Base-by-base conservation (phyloP, 2,329 filamentous ascomycete genomes). In the Verticillium isaacii region DNA sequence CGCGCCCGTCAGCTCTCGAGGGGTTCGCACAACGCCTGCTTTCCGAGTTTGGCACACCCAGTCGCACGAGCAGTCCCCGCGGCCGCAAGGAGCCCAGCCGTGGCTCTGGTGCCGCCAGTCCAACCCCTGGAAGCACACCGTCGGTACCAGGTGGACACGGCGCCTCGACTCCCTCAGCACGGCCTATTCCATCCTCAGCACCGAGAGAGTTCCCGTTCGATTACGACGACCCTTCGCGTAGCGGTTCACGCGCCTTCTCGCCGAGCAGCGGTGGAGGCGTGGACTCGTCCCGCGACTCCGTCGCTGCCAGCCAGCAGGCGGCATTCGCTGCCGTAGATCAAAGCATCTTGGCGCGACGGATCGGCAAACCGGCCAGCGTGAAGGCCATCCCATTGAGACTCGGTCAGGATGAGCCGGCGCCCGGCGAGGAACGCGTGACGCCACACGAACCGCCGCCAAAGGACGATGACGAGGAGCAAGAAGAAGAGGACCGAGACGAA, bases 241-340 rank as follows among this genome's bases (percentile, higher is more conserved):
- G 72, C 6, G 58, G 45, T 3, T 70, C 70, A 2, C 19, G 69
- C 7, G 77, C 79, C 41, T 75, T 76, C 57, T 83, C 82, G 1
- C 77, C 79, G 0, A 68, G 66, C 52, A 76, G 75, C 61, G 71
- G 65, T 12, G 64, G 68, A 15, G 71, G 72, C 25, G 68, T 67
- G 7, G 63, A 68, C 3, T 66, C 66, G 15, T 61, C 67, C 7
- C 65, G 64, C 17, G 68, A 73, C 15, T 74, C 74, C 37, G 73
- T 82, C 3, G 75, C 77, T 15, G 75, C 77, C 12, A 83, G 80
- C 64, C 85, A 88, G 67, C 77, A 79, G 50, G 83, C 84, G 9
- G 85, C 84, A 0, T 89, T 88, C 72, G 82, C 85, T n/a, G 85
- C 85, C 1, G 78, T 88, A 25, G 86, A 89, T 62, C 85, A 88